A percentile compares a stretch with the other conserved stretches of the same genome.
These are phyloP conservation scores for Pelargonium nanum DNA, from an alignment of 345 rosid genomes.

Conservation along the genomic window DNA sequence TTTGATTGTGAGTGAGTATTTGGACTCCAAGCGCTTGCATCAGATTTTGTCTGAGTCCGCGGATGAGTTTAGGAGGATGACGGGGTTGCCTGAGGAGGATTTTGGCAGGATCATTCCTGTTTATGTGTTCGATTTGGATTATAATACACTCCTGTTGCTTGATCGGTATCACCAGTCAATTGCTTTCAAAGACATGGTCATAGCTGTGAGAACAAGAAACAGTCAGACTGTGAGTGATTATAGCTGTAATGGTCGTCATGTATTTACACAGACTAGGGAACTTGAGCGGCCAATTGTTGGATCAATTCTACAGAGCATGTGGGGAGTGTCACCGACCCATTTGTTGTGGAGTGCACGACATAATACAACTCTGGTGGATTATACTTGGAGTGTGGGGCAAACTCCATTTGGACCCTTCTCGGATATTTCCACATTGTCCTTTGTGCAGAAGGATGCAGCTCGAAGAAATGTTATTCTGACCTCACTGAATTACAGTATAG, in stretches of 20 bases:
- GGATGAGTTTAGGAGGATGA: slow-evolving; percentile 64
- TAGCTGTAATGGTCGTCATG: slow-evolving; percentile 85
- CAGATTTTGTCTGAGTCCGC: slow-evolving; percentile 68
- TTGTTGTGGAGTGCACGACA: slow-evolving; percentile 77
- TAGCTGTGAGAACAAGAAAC: slow-evolving; percentile 82
- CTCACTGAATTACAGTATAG: slow-evolving; percentile 61
- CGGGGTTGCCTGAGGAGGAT: slow-evolving; percentile 68
- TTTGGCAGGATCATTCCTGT: slow-evolving; percentile 74
- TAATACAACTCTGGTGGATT: slow-evolving; percentile 74
- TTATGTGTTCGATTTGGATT: slow-evolving; percentile 88
- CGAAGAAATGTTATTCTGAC: slow-evolving; percentile 73
- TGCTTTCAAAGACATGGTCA: slow-evolving; percentile 86
- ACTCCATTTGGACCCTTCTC: slow-evolving; percentile 99
- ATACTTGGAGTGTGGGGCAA: slow-evolving; percentile 95
- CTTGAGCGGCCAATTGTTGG: slow-evolving; percentile 83
- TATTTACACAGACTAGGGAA: slow-evolving; percentile 69
- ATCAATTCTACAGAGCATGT: slow-evolving; percentile 92
- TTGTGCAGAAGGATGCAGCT: slow-evolving; percentile 93
- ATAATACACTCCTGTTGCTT: slow-evolving; percentile 47
- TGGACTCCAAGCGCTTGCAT: slow-evolving; percentile 92
- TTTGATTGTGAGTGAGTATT: slow-evolving; percentile 86
- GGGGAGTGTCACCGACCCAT: slow-evolving; percentile 98
- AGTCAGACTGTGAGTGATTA: slow-evolving; percentile 89
- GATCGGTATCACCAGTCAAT: slow-evolving; percentile 88
- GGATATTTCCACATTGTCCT: slow-evolving; percentile 58